Percentiles rank a stretch among this genome's conserved stretches.
Evolutionary conservation across 495 filamentous ascomycete species (phyloP).

Genomic region (Paragyromitra xinjiangensis): DNA sequence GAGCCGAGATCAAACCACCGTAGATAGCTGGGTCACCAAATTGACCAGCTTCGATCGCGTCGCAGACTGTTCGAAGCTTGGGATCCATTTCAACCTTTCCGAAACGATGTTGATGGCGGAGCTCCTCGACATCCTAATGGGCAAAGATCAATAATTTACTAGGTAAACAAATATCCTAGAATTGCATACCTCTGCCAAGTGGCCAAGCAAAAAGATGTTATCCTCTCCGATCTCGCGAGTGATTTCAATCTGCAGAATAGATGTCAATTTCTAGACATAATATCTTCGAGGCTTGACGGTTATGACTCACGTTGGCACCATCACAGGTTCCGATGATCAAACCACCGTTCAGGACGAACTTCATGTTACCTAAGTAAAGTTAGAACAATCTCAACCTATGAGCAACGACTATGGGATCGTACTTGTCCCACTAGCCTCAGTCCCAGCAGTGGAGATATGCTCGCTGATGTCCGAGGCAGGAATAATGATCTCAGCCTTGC

Average conservation of each 20-base stretch:
- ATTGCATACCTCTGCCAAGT: slow-evolving; percentile 74
- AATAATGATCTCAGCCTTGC: slow-evolving; percentile 95
- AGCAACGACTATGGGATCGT: slow-evolving; percentile 8
- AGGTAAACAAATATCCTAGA: background rate
- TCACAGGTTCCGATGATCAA: slow-evolving; percentile 98
- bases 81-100: slow-evolving; percentile 78
- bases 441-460: slow-evolving; percentile 98
- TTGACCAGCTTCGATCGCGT: slow-evolving; percentile 74
- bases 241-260: slow-evolving; percentile 79
- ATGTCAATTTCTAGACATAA: slow-evolving; percentile 40
- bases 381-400: background rate
- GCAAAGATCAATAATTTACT: slow-evolving; percentile 17
- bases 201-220: slow-evolving; percentile 99
- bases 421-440: slow-evolving; percentile 69
- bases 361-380: slow-evolving; percentile 76
- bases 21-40: slow-evolving; percentile 83
- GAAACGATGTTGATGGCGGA: slow-evolving; percentile 90
- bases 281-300: slow-evolving; percentile 4
- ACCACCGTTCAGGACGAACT: slow-evolving; percentile 96
- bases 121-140: slow-evolving; percentile 81
- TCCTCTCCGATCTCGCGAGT: slow-evolving; percentile 94
- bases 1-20: slow-evolving; percentile 78
- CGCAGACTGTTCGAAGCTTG: slow-evolving; percentile 80
- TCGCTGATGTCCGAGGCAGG: slow-evolving; percentile 96
- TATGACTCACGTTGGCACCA: slow-evolving; percentile 84